phyloP scores from a whole-genome alignment of 116 monocot genomes.

The Thalassia testudinum region DNA sequence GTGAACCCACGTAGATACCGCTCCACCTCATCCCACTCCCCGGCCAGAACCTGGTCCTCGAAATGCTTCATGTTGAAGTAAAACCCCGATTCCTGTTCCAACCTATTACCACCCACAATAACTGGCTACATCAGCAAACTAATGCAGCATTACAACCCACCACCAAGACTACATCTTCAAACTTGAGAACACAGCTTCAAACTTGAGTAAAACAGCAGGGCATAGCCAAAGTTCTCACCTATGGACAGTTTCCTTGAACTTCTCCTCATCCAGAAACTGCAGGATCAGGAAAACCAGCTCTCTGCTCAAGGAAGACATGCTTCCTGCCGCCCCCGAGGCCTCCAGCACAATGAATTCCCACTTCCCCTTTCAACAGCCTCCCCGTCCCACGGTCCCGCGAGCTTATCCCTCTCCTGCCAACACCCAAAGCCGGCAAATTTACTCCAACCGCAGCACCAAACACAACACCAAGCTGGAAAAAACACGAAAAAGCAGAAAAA shows the following conservation, averaged over 20 bases:
- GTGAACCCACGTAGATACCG: constrained; percentile 81
- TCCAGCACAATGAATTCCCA: constrained; percentile 48
- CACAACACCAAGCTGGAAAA: too few relatives aligned
- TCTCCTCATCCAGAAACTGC: constrained; percentile 93
- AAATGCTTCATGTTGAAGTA: constrained; percentile 97
- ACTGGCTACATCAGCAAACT: not conserved
- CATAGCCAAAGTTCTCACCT: constrained; percentile 17
- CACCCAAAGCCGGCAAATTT: too few relatives aligned
- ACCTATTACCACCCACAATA: constrained; percentile 13
- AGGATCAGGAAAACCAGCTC: constrained; percentile 94
- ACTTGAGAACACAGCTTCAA: not conserved
- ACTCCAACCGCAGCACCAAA: too few relatives aligned
- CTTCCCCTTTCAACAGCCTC: not conserved
- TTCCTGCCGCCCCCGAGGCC: constrained; percentile 58
- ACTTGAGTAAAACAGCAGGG: not conserved
- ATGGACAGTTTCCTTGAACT: constrained; percentile 88
- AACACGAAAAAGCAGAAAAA: too few relatives aligned
- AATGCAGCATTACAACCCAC: not conserved
- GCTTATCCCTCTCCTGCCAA: too few relatives aligned
- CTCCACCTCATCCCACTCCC: constrained; percentile 97
- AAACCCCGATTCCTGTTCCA: constrained; percentile 96
- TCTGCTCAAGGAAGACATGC: constrained; percentile 91
- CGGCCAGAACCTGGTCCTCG: constrained; percentile 84
- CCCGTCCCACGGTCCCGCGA: too few relatives aligned
- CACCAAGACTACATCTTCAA: not conserved